Base-by-base conservation (phyloP, 495 filamentous ascomycete species). In the Pseudoneurospora amorphoporcata region DNA sequence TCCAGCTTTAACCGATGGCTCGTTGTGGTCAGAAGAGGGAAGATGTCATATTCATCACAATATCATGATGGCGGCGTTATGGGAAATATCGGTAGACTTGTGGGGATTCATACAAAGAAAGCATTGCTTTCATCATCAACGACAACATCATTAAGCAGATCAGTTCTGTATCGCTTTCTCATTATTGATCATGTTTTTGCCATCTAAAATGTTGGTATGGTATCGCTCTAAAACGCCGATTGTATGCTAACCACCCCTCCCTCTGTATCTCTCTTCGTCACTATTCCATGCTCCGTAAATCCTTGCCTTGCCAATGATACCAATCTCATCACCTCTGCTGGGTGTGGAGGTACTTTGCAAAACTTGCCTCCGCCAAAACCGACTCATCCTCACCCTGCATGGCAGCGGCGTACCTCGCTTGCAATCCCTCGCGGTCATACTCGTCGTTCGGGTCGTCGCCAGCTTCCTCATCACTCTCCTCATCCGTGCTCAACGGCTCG, bases 381-480 rank as follows among this genome's bases (percentile, higher is more conserved):
- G 84, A 82, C 45, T 86, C 85, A 10, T 78, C 80, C 23, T 82
- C 81, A 7, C 85, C 81, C 61, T 79, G 80, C 77, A 89, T 79
- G 3, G 90, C 88, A 39, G 86, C 79, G 74, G 87, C 84, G 76
- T 93, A 93, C 71, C 90, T 81, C 17, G 80, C 77, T 75, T 88
- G 86, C 42, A 93, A 78, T 0, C 89, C 88, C 53, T 91, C 88
- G n/a, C 86, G 82, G 61, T 83, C 85, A 39, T 84, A 79, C 61
- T 84, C 86, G 65, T 85, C 81, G 29, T 84, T 82, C 4, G 76
- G 80, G 23, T 87, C 87, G 10, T 81, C 81, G 5, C 47, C 53
- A 65, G 32, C 32, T 16, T 86, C 82, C 69, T 87, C 84, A 17
- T 84, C 82, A 4, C 83, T 84, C 10, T 82, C 82, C 35, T 84